Percentiles rank a stretch among this genome's conserved stretches.
Conservation (phyloP, 225 moss, liverwort and hornwort genomes). For the Physcomitrellopsis africana region DNA sequence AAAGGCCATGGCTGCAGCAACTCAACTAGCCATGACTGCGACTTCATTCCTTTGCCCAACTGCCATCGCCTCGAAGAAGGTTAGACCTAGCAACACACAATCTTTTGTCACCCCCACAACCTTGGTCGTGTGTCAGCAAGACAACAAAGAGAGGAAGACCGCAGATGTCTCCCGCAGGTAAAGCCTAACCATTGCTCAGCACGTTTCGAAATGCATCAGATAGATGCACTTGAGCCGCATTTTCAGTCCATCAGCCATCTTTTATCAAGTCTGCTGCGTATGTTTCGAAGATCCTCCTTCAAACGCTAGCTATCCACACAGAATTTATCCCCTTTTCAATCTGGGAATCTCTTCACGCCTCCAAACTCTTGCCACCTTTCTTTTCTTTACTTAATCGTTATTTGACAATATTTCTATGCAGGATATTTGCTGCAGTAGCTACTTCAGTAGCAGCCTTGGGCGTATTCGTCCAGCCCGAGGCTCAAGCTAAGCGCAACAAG, state of each 20-base stretch:
- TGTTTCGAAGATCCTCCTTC: no score
- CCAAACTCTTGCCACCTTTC: no score
- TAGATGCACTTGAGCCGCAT: no score
- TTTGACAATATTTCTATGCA: slow-evolving; percentile 14
- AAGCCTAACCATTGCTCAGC: not conserved
- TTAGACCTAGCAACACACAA: slow-evolving; percentile 25
- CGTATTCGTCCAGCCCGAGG: slow-evolving; percentile 57
- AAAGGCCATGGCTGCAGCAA: slow-evolving; percentile 47
- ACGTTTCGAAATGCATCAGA: not conserved
- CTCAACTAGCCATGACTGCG: slow-evolving; percentile 46
- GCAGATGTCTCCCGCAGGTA: slow-evolving; percentile 51
- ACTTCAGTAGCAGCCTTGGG: slow-evolving; percentile 46
- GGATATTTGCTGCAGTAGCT: slow-evolving; percentile 48
- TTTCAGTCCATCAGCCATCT: not conserved
- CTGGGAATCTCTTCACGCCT: no score
- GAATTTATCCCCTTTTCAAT: no score
- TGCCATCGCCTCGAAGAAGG: slow-evolving; percentile 30
- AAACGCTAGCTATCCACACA: no score
- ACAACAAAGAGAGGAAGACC: slow-evolving; percentile 22
- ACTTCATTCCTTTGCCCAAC: slow-evolving; percentile 40
- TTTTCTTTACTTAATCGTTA: not conserved
- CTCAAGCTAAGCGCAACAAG: slow-evolving; percentile 74
- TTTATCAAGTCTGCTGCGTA: not conserved
- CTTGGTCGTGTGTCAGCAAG: slow-evolving; percentile 37
- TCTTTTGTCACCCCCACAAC: slow-evolving; percentile 14